Evolutionary conservation across 345 rosid species (phyloP).

Genomic region (Odontarrhena argentea): DNA sequence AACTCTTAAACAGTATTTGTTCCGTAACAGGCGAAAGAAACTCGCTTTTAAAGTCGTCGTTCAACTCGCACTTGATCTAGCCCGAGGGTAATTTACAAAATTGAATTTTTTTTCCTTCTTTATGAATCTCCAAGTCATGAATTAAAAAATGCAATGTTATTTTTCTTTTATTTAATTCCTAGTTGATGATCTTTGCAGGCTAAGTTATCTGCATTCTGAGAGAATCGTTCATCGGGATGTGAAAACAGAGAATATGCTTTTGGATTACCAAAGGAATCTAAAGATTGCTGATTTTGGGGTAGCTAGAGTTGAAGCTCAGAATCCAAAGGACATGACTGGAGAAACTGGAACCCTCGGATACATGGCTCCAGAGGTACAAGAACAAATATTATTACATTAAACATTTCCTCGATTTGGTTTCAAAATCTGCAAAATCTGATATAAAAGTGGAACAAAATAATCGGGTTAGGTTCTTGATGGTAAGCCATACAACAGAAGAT

Average conservation of each 20-base stretch:
- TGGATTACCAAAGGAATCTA: conserved; percentile 66
- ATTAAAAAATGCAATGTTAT: neutral
- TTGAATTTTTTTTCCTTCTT: conserved; percentile 11
- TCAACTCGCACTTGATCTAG: conserved; percentile 88
- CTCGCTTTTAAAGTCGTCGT: conserved; percentile 79
- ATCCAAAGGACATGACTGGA: conserved; percentile 98
- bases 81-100: conserved; percentile 69
- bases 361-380: conserved; percentile 97
- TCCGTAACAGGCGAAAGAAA: conserved; percentile 78
- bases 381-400: neutral
- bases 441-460: neutral
- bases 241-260: conserved; percentile 90
- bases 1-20: conserved; percentile 82
- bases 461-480: conserved; percentile 85
- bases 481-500: conserved; percentile 92
- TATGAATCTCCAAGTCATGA: conserved; percentile 2
- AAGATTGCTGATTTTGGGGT: conserved; percentile 99
- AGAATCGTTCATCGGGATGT: conserved; percentile 98
- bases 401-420: neutral
- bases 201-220: conserved; percentile 89
- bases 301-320: conserved; percentile 99
- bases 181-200: conserved; percentile 51
- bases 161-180: neutral
- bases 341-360: conserved; percentile 99
- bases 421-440: conserved; percentile 14